Percentiles rank a stretch among this genome's conserved stretches.
Conservation (phyloP, 2,329 filamentous ascomycete genomes). For the Colletotrichum endophyticum region DNA sequence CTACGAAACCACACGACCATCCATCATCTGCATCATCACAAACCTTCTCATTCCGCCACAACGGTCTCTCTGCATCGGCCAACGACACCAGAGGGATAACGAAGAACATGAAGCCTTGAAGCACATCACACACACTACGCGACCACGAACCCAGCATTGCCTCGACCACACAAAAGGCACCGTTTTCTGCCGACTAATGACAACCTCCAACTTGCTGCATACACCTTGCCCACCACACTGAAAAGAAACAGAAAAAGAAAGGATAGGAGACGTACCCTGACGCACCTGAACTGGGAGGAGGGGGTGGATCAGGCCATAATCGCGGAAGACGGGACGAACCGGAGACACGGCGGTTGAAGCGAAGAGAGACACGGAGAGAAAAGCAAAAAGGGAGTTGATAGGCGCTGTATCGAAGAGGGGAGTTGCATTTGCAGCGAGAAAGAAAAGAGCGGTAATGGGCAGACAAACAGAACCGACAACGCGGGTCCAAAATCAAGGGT, state of each 20-base stretch:
- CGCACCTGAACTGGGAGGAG: slow-evolving; percentile 14
- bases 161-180: not conserved
- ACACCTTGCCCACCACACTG: not conserved
- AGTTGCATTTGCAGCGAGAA: slow-evolving; percentile 5
- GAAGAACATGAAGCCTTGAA: slow-evolving; percentile 17
- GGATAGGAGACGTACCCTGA: slow-evolving; percentile 3
- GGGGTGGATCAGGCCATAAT: slow-evolving; percentile 8
- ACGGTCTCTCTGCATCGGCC: not conserved
- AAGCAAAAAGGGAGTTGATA: not conserved
- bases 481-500: not conserved
- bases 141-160: slow-evolving; percentile 4
- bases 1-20: slow-evolving; percentile 17
- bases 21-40: slow-evolving; percentile 13
- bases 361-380: not conserved
- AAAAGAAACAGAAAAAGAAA: not conserved
- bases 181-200: slow-evolving; percentile 3
- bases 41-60: slow-evolving; percentile 4
- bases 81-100: slow-evolving; percentile 3
- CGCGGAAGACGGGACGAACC: slow-evolving; percentile 11
- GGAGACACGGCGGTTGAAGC: not conserved
- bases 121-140: not conserved
- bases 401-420: not conserved
- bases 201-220: not conserved
- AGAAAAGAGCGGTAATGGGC: not conserved
- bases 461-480: not conserved